Evolutionary conservation across 2,329 filamentous ascomycete genomes (phyloP).

Genomic region (Scopulariopsis brevicaulis): DNA sequence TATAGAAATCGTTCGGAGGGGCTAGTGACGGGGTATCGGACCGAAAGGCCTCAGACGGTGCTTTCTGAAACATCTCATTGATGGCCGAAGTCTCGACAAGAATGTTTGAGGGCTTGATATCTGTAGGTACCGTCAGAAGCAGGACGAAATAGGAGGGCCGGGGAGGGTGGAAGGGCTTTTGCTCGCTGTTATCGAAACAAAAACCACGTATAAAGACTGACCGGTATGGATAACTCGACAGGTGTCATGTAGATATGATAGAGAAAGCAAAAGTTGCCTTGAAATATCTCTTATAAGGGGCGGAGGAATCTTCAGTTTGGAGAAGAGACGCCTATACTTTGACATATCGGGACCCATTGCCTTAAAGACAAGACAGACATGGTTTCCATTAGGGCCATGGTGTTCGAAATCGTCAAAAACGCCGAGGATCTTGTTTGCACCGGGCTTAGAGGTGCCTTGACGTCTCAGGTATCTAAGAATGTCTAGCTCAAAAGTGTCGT

Average conservation of each 20-base stretch:
- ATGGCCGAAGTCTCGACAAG: conserved; percentile 11
- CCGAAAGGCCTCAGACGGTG: conserved; percentile 9
- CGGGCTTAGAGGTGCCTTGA: neutral
- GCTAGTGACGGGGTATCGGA: neutral
- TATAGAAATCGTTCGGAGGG: conserved; percentile 8
- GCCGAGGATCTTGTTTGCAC: conserved; percentile 7
- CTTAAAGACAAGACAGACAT: conserved; percentile 17
- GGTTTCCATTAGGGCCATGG: conserved; percentile 16
- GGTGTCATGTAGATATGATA: conserved; percentile 10
- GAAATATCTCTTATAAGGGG: conserved; percentile 9
- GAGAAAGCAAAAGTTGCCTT: conserved; percentile 10
- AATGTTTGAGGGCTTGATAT: conserved; percentile 15
- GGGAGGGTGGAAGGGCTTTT: too few species aligned
- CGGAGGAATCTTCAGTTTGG: conserved; percentile 6
- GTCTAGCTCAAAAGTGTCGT: conserved; percentile 10
- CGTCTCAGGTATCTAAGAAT: conserved; percentile 9
- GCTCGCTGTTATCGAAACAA: too few species aligned
- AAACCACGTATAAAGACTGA: conserved; percentile 1
- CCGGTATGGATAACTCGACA: conserved; percentile 13
- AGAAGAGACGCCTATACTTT: conserved; percentile 8
- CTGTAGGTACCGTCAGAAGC: conserved; percentile 2
- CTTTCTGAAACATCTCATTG: conserved; percentile 10
- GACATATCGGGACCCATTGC: conserved; percentile 16
- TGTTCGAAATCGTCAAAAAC: conserved; percentile 15
- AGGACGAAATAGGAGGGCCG: neutral